phyloP scores from a whole-genome alignment of 306 rosid genomes.

The Lathyrus aphaca region DNA sequence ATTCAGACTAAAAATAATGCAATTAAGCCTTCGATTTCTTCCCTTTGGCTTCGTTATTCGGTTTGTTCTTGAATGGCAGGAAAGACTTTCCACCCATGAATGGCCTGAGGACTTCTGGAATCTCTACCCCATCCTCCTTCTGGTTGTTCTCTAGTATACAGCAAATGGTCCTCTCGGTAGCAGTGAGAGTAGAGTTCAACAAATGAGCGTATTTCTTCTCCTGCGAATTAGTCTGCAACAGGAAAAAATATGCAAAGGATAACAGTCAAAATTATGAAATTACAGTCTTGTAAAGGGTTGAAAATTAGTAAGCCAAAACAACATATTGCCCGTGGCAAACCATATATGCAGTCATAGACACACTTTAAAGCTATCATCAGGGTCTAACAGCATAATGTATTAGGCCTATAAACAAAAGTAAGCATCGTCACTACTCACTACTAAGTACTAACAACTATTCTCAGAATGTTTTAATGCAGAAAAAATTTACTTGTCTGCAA shows the following conservation, averaged over 20 bases:
- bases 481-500: constrained; percentile 12
- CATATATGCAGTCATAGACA: neutral
- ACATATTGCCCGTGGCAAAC: neutral
- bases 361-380: neutral
- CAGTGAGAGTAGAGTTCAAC: constrained; percentile 94
- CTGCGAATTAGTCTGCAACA: constrained; percentile 79
- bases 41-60: constrained; percentile 79
- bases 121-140: constrained; percentile 83
- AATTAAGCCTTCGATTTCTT: constrained; percentile 93
- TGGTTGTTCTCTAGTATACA: constrained; percentile 95
- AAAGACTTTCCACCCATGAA: constrained; percentile 81
- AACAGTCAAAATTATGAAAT: constrained; percentile 33
- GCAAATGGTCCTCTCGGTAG: constrained; percentile 94
- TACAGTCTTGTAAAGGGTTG: neutral
- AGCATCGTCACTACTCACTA: neutral
- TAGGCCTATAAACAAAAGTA: constrained; percentile 2
- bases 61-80: constrained; percentile 79
- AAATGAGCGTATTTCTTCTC: constrained; percentile 80
- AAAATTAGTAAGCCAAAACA: constrained; percentile 10
- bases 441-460: neutral
- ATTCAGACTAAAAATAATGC: constrained; percentile 44
- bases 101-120: constrained; percentile 73
- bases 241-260: constrained; percentile 22
- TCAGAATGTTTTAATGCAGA: neutral
- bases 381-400: constrained; percentile 11